Conservation (phyloP, 139 green algal genomes). For the Coelastrella sp. region DNA sequence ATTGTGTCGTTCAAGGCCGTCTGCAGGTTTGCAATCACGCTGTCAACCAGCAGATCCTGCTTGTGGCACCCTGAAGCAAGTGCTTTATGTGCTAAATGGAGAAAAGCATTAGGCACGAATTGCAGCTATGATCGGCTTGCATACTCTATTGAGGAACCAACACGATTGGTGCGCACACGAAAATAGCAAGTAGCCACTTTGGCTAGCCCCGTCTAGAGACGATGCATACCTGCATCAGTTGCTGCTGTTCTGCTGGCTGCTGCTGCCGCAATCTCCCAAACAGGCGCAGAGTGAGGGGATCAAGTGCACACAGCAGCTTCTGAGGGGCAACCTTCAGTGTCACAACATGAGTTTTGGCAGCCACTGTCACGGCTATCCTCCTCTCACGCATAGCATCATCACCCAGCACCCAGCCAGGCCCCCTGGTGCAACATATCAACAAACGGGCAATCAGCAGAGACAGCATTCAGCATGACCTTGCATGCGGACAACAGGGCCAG, state of each 20-base stretch:
- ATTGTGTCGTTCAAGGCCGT: neutral
- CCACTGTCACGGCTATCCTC: conserved; percentile 5
- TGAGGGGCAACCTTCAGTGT: conserved; percentile 5
- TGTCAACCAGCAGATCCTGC: neutral
- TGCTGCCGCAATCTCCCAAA: conserved; percentile 38
- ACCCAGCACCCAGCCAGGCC: conserved; percentile 27
- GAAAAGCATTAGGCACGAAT: too few species aligned
- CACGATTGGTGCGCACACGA: neutral
- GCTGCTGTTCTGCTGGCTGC: conserved; percentile 3
- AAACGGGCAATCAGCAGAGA: neutral
- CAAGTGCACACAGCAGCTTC: conserved; percentile 28
- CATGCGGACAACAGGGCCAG: too few species aligned
- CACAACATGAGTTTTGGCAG: neutral
- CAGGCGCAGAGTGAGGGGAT: conserved; percentile 44
- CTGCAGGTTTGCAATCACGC: neutral
- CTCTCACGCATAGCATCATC: conserved; percentile 35
- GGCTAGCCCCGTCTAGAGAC: neutral
- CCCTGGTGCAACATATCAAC: neutral
- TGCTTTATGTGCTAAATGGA: too few species aligned
- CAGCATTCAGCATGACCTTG: too few species aligned
- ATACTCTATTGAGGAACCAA: neutral
- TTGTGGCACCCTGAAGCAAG: too few species aligned
- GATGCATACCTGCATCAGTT: conserved; percentile 17
- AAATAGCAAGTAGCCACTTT: neutral
- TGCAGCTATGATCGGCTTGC: too few species aligned